Evolutionary conservation across 495 filamentous ascomycete species (phyloP).

Genomic region (Xylaria telfairii): DNA sequence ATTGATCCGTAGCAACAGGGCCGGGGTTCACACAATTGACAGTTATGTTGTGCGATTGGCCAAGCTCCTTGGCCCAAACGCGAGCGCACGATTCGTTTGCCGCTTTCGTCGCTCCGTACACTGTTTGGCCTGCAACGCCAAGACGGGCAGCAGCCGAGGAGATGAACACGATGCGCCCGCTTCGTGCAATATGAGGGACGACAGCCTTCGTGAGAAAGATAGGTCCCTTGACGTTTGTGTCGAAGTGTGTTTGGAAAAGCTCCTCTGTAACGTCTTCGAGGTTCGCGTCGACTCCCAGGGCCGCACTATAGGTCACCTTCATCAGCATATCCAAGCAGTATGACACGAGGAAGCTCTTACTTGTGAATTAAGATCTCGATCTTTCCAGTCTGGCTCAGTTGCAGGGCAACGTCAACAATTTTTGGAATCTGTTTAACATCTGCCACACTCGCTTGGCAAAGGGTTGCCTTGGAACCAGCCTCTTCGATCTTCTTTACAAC

Average conservation of each 20-base stretch:
- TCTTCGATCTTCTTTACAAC: background rate
- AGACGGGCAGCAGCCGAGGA: background rate
- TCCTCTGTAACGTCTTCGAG: conserved; percentile 18
- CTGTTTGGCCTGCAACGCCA: background rate
- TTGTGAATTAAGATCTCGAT: conserved; percentile 1
- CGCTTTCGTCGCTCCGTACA: conserved; percentile 16
- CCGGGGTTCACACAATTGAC: conserved; percentile 48
- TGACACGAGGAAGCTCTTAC: background rate
- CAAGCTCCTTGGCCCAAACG: conserved; percentile 44
- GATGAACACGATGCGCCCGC: conserved; percentile 1
- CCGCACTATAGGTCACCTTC: conserved; percentile 1
- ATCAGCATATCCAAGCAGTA: background rate
- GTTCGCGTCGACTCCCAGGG: conserved; percentile 6
- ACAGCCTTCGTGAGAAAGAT: conserved; percentile 36
- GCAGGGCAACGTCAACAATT: background rate
- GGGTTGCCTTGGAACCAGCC: background rate
- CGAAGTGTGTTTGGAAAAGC: conserved; percentile 26
- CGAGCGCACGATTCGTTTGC: conserved; percentile 43
- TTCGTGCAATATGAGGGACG: conserved; percentile 31
- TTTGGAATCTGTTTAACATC: background rate
- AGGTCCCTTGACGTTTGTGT: conserved; percentile 31
- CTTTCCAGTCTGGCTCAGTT: background rate
- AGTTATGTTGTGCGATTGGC: conserved; percentile 39
- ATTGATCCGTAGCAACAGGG: conserved; percentile 49
- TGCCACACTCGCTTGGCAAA: conserved; percentile 2